Evolutionary conservation across 2,329 filamentous ascomycete genomes (phyloP).

Genomic region (Meredithiella fracta): DNA sequence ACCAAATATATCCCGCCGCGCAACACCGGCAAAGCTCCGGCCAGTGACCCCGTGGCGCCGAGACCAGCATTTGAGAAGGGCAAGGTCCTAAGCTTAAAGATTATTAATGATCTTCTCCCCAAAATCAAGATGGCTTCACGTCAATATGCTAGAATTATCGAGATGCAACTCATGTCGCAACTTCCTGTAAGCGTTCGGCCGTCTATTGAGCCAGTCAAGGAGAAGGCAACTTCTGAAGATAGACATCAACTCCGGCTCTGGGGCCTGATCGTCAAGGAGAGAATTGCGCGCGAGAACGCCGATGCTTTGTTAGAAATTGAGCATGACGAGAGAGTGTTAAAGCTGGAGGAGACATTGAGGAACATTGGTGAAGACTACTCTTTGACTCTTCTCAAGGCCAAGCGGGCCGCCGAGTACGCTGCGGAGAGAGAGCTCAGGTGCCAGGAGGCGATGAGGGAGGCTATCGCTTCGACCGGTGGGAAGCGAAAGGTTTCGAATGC

Average conservation of each 20-base stretch:
- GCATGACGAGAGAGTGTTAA: conserved; percentile 48
- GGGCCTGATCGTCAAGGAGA: conserved; percentile 59
- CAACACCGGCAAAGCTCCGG: conserved; percentile 7
- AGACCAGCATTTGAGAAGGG: conserved; percentile 12
- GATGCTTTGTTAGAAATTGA: conserved; percentile 57
- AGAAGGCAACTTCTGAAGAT: conserved; percentile 22
- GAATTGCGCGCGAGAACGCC: conserved; percentile 59
- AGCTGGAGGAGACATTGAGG: conserved; percentile 51
- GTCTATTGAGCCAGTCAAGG: conserved; percentile 25
- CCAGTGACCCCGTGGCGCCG: neutral
- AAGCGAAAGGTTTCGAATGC: neutral
- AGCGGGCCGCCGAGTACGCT: conserved; percentile 20
- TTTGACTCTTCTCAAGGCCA: conserved; percentile 37
- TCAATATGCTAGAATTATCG: conserved; percentile 59
- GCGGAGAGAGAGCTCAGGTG: neutral
- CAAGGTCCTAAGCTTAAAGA: conserved; percentile 26
- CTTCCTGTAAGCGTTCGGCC: conserved; percentile 41
- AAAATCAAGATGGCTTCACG: conserved; percentile 55
- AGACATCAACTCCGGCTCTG: conserved; percentile 48
- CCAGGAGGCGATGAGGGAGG: neutral
- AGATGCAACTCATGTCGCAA: conserved; percentile 55
- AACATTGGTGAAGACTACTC: conserved; percentile 58
- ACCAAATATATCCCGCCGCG: conserved; percentile 26
- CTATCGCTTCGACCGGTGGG: neutral
- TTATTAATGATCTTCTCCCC: conserved; percentile 39